These are phyloP conservation scores for Amanita brunnescens DNA, from an alignment of 768 basidiomycete species.

Conservation along the genomic window DNA sequence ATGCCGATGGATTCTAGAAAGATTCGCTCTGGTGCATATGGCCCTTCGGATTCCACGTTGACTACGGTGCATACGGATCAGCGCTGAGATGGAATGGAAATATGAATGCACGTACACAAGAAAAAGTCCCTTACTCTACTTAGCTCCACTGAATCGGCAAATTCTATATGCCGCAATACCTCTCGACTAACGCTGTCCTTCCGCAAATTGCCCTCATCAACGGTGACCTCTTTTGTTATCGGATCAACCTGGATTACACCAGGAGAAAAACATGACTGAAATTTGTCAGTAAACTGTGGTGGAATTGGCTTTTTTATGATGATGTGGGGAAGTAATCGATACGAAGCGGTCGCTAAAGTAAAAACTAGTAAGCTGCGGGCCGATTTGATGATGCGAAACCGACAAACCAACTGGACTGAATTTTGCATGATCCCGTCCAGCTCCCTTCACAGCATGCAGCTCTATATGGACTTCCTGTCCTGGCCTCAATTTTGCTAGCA, in stretches of 20 bases:
- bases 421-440: conserved; percentile 94
- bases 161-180: conserved; percentile 87
- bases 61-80: conserved; percentile 34
- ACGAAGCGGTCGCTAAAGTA: conserved; percentile 89
- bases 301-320: conserved; percentile 70
- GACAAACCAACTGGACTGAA: conserved; percentile 85
- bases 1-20: conserved; percentile 73
- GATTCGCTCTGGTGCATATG: conserved; percentile 78
- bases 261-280: conserved; percentile 80
- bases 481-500: conserved; percentile 85
- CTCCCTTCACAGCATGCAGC: conserved; percentile 85
- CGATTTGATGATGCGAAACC: neutral
- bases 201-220: conserved; percentile 58
- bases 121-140: conserved; percentile 87
- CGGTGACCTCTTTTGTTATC: conserved; percentile 47
- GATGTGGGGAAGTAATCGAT: conserved; percentile 85
- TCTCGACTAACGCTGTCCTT: conserved; percentile 89
- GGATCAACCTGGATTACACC: conserved; percentile 66
- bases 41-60: conserved; percentile 85
- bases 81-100: neutral
- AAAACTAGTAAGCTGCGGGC: neutral
- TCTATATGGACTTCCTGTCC: conserved; percentile 84
- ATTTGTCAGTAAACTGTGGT: conserved; percentile 66
- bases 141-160: conserved; percentile 74
- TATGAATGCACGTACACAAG: conserved; percentile 53